These are phyloP conservation scores for Tetragonia tetragonoides DNA, from an alignment of 148 eudicot species.

Conservation along the genomic window DNA sequence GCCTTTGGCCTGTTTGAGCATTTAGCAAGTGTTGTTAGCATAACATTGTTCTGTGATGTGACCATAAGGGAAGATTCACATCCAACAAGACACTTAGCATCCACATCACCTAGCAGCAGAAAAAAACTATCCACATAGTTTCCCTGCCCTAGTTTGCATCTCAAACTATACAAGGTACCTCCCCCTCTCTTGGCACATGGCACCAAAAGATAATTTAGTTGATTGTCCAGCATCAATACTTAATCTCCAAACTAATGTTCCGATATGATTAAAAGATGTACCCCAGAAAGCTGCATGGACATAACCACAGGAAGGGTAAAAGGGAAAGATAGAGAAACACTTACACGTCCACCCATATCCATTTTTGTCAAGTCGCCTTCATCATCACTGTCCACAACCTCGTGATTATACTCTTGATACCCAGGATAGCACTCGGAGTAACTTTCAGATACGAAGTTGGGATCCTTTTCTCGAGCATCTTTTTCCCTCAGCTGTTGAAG, in stretches of 20 bases:
- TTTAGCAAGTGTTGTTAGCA: conserved; percentile 3
- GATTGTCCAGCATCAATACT: conserved; percentile 31
- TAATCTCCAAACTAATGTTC: not conserved
- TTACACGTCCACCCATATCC: conserved; percentile 99
- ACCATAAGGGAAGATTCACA: not conserved
- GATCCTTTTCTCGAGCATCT: conserved; percentile 97
- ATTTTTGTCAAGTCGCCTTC: conserved; percentile 93
- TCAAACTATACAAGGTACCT: no score
- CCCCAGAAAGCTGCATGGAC: not conserved
- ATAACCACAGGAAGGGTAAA: not conserved
- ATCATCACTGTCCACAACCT: conserved; percentile 90
- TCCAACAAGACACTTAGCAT: not conserved
- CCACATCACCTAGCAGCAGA: not conserved
- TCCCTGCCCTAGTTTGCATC: no score
- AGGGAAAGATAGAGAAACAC: conserved; percentile 27
- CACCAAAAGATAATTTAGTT: conserved; percentile 2
- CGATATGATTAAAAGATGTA: not conserved
- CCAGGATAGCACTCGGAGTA: conserved; percentile 99
- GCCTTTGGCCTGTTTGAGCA: conserved; percentile 70
- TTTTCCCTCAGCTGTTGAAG: conserved; percentile 88
- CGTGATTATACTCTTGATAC: conserved; percentile 93
- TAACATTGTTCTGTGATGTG: not conserved
- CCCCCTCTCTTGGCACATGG: no score
- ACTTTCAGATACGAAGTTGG: conserved; percentile 96
- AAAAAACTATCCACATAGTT: no score